Base-by-base conservation (phyloP, 1,284 basidiomycete genomes). In the Pseudozyma sp. region DNA sequence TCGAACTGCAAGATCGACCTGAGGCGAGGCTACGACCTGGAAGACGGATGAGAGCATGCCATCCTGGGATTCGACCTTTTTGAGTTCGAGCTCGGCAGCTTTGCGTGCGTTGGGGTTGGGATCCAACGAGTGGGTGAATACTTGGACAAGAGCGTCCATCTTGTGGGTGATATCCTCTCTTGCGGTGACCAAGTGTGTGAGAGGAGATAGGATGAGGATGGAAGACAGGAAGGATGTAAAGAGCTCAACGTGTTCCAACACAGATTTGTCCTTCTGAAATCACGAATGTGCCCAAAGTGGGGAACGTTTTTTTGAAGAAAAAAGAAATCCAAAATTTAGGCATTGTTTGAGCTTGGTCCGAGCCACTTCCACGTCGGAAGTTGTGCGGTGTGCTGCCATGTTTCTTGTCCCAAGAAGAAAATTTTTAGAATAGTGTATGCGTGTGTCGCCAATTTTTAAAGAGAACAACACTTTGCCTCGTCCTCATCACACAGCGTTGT, bases 21-120 rank as follows among this genome's bases (percentile, higher is more conserved):
- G 73, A 14, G 59, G 19, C 19, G 76, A 67, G 2, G 76, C 60
- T 6, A 84, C 70, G 19, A 85, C 51, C 49, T 81, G 77, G 43
- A 85, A 78, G 51, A 78, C 80, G 16, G 77, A 72, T 11, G 74
- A 57, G 43, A 85, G 80, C 81, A 85, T 83, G 40, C 82, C 83
- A 54, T 75, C 72, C 53, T 83, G 77, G 16, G 63, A 51, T 57
- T 85, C 83, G 48, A 84, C 64, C 52, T 76, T 76, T 31, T 75
- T 76, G 40, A 85, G 76, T 58, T 85, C 82, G 39, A 83, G 76
- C 78, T 85, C 83, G 21, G 83, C 81, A 1, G 78, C 62, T 48
- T 77, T 80, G 12, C 83, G 79, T 40, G 68, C 63, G 55, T 85
- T 81, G 21, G 81, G 66, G 58, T 84, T 79, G 39, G 82, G 70